Percentiles rank a stretch among this genome's conserved stretches.
These are phyloP conservation scores for Phlyctochytrium arcticum DNA, from an alignment of 192 early-diverging fungal species.

Conservation along the genomic window DNA sequence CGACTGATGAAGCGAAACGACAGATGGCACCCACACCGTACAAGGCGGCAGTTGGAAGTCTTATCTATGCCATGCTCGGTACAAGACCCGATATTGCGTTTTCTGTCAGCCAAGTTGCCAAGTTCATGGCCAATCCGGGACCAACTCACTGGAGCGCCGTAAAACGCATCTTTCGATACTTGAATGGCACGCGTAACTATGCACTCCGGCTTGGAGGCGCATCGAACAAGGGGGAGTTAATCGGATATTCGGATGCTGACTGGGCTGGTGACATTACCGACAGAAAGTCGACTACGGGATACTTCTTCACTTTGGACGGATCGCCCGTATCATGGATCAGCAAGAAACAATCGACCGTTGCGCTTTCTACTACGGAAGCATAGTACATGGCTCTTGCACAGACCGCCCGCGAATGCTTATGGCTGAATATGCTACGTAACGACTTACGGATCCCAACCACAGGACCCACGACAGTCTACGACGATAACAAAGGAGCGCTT, in stretches of 20 bases:
- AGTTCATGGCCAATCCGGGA: not conserved
- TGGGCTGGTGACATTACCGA: not conserved
- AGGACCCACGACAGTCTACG: not conserved
- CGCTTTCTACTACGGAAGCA: not conserved
- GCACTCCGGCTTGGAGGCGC: not conserved
- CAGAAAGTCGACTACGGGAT: not conserved
- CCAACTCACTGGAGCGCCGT: not conserved
- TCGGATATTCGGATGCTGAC: not conserved
- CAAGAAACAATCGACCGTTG: not conserved
- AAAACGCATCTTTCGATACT: not conserved
- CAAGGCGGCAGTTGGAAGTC: not conserved
- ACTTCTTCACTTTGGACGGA: not conserved
- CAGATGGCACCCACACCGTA: not conserved
- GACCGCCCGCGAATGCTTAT: too few relatives aligned
- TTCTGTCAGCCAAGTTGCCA: not conserved
- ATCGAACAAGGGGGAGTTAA: not conserved
- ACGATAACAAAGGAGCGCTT: slow-evolving; percentile 1
- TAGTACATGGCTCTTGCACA: not conserved
- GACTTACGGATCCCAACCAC: too few relatives aligned
- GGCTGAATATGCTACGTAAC: too few relatives aligned
- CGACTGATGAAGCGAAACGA: slow-evolving; percentile 2
- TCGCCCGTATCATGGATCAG: not conserved
- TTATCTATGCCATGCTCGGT: not conserved
- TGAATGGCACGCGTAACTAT: not conserved
- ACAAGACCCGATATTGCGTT: not conserved